Percentiles rank a stretch among this genome's conserved stretches.
Conservation (phyloP, 2,329 filamentous ascomycete species). For the Paramyrothecium roridum region DNA sequence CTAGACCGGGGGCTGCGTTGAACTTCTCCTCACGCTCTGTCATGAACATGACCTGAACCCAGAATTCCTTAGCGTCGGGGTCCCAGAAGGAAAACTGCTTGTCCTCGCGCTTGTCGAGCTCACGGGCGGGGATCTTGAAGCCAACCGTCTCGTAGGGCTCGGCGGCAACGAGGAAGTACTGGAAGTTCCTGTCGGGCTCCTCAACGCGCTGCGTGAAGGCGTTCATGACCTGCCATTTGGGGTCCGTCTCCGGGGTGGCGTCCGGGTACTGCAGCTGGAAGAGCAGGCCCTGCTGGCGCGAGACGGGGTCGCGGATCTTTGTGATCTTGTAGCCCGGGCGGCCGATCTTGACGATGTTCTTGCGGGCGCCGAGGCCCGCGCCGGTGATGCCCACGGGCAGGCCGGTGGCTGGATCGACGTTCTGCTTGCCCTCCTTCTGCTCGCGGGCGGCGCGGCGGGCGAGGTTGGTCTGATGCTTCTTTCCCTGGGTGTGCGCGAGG, state of each 20-base stretch:
- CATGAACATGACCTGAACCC: slow-evolving; percentile 97
- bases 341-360: slow-evolving; percentile 91
- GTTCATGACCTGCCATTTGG: slow-evolving; percentile 94
- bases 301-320: slow-evolving; percentile 86
- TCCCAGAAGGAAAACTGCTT: slow-evolving; percentile 95
- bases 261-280: slow-evolving; percentile 97
- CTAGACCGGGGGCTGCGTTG: slow-evolving; percentile 60
- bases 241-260: slow-evolving; percentile 70
- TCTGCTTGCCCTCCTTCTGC: slow-evolving; percentile 77
- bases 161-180: slow-evolving; percentile 91
- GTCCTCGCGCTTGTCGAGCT: slow-evolving; percentile 86
- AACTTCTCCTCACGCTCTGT: slow-evolving; percentile 95
- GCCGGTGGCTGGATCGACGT: slow-evolving; percentile 65
- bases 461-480: slow-evolving; percentile 98
- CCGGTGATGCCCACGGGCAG: slow-evolving; percentile 69
- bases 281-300: slow-evolving; percentile 83
- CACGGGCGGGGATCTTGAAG: slow-evolving; percentile 91
- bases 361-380: slow-evolving; percentile 63
- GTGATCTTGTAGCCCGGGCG: slow-evolving; percentile 97
- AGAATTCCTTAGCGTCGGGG: slow-evolving; percentile 92
- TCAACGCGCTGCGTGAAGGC: slow-evolving; percentile 95
- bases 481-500: slow-evolving; percentile 95
- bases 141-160: slow-evolving; percentile 98
- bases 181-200: slow-evolving; percentile 88
- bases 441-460: slow-evolving; percentile 94